Percentiles rank a stretch among this genome's conserved stretches.
Evolutionary conservation across 2,329 filamentous ascomycete genomes (phyloP).

Genomic region (Huntiella omanensis): DNA sequence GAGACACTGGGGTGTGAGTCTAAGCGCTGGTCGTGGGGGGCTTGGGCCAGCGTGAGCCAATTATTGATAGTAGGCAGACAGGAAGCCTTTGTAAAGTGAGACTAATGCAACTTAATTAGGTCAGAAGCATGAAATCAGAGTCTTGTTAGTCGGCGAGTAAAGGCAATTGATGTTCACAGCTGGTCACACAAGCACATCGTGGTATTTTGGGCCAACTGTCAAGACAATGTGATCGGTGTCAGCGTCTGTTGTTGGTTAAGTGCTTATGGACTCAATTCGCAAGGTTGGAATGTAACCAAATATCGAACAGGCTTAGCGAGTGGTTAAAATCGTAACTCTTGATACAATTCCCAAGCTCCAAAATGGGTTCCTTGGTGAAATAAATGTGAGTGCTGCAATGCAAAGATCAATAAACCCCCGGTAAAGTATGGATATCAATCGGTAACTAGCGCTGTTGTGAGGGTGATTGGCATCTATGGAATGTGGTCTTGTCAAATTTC

Average conservation of each 20-base stretch:
- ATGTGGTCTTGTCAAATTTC: background rate
- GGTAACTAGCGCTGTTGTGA: slow-evolving; percentile 1
- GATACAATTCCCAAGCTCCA: background rate
- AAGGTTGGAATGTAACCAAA: background rate
- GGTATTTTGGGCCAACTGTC: no score
- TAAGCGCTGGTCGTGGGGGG: background rate
- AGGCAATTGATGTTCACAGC: no score
- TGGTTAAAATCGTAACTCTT: background rate
- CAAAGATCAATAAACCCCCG: background rate
- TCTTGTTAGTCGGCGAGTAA: no score
- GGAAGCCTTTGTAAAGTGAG: no score
- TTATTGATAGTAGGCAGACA: background rate
- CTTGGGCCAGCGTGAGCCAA: background rate
- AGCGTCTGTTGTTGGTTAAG: background rate
- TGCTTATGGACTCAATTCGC: background rate
- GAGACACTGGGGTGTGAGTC: background rate
- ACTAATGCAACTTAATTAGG: no score
- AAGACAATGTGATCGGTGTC: no score
- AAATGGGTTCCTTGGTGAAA: background rate
- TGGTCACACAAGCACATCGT: no score
- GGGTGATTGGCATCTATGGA: background rate
- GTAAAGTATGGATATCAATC: background rate
- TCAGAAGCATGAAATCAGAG: no score
- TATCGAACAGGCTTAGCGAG: background rate
- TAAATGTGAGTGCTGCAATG: background rate